These are phyloP conservation scores for Trichoderma semiorbis DNA, from an alignment of 2,329 filamentous ascomycete species.

Conservation along the genomic window DNA sequence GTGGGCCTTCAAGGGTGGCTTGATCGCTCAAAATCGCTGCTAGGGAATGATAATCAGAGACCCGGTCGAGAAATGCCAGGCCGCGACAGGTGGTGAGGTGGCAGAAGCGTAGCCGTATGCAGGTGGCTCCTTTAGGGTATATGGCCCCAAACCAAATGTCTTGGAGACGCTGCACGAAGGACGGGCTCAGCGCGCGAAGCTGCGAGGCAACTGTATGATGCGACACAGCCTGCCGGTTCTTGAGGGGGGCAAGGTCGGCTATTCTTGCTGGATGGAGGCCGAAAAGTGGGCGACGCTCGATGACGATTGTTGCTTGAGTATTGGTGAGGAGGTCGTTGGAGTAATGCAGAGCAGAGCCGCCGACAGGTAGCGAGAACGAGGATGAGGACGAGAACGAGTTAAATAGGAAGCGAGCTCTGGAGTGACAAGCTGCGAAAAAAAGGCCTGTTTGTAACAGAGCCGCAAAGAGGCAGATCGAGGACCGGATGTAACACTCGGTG, in stretches of 20 bases:
- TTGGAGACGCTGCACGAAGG: constrained; percentile 16
- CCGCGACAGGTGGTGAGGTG: constrained; percentile 20
- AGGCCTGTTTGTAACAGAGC: constrained; percentile 5
- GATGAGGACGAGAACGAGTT: background rate
- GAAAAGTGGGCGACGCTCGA: constrained; percentile 4
- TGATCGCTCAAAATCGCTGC: constrained; percentile 5
- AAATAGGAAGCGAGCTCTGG: background rate
- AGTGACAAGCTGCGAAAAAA: background rate
- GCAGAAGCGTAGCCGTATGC: constrained; percentile 17
- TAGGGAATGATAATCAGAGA: constrained; percentile 20
- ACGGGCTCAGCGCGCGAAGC: constrained; percentile 10
- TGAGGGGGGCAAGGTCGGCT: constrained; percentile 4
- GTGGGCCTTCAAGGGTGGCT: constrained; percentile 15
- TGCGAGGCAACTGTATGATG: constrained; percentile 12
- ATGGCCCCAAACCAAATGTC: constrained; percentile 14
- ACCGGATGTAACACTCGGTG: constrained; percentile 14
- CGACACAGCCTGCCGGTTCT: constrained; percentile 7
- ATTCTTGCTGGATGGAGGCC: constrained; percentile 10
- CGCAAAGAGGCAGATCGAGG: constrained; percentile 15
- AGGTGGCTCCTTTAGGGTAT: constrained; percentile 19
- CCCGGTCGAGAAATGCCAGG: constrained; percentile 18
- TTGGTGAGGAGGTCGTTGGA: background rate
- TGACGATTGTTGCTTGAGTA: background rate
- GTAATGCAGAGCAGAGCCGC: background rate
- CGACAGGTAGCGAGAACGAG: background rate